Evolutionary conservation across 169 alveolate genomes (phyloP), one percentile per base, ranked within the genome.

Genomic region (Plasmodium vinckei): DNA sequence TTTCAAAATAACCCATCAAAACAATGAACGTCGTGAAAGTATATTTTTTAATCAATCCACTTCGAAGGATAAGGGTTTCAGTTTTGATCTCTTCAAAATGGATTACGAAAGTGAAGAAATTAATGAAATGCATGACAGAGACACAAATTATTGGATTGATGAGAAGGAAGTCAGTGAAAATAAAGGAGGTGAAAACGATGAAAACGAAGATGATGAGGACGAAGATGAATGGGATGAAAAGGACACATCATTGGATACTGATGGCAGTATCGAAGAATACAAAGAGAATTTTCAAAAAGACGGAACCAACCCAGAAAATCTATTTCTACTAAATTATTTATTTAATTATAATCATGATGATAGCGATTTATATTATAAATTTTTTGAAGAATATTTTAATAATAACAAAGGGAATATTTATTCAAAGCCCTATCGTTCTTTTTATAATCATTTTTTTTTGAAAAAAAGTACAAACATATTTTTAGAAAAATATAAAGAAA

Each of bases 371-470:
- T 63, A 77, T 68, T 77, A 49, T 61, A 82, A 82, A 82, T 82
- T 56, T 47, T 82, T 82, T 82, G 90, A 82, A 49, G 90, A 82
- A 15, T 82, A 82, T 53, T 82, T 82, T 69, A 82, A 82, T 60
- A 82, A 9, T 39, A 68, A 82, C 46, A 82, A 82, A 25, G 47
- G 69, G 9, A 82, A 82, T 49, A 67, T 82, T 17, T 82, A 82
- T 49, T 19, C 79, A 23, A 82, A 82, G 42, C 90, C 90, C 5
- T 82, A 67, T 71, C 53, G 65, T 27, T 13, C 46, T 17, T 82
- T 82, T 49, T 82, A 82, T 51, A 42, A 82, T 49, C 17, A 82
- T 19, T 44, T 82, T 19, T 82, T 82, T 60, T 61, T 82, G 23
- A 67, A 69, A 51, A 61, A 82, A 39, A 72, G 69, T n/a, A 27